Evolutionary conservation across 345 rosid genomes (phyloP), one percentile per base, ranked within the genome.

Genomic region (Clausena lansium): DNA sequence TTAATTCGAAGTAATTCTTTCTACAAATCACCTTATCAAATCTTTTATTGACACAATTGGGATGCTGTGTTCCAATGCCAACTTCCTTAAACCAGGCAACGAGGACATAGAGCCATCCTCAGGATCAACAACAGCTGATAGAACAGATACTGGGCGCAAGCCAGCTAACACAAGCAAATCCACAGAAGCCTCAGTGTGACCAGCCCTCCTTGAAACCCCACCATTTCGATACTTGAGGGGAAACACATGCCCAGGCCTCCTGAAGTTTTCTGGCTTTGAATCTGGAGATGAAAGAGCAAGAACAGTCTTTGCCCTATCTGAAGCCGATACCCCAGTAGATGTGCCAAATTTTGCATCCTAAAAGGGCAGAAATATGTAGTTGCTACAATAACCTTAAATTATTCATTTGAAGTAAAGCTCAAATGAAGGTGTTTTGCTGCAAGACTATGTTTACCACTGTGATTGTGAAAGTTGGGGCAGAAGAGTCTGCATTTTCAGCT

Each of bases 161-260:
- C 92, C 92, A 52, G 95, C 88, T 15, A 89, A 82, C 76, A 84
- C 76, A 72, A 90, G 85, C 81, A 93, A 79, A 87, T 94, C 97
- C 20, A 93, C 83, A 1, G 97, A 94, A 75, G 98, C 98, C 85
- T 94, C 97, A 0, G 98, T 93, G 81, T 91, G 98, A 30, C 94
- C 97, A 24, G 95, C 95, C 83, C 98, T 89, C 71, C 97, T 84
- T 32, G 91, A 76, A 69, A 94, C 91, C 55, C 98, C 98, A n/a
- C 97, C 98, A 1, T 89, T 87, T 66, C 95, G 78, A 83, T 93
- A 93, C 88, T 90, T 91, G 9, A 94, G 92, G 22, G 97, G 97
- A 76, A 94, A 94, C n/a, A 93, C 96, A 78, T 93, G 97, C 14
- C 97, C 98, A 22, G 97, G 95, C 78, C 86, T 89, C 85, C 95